Conservation (phyloP, 257 asterid genomes). For the Verbena officinalis region DNA sequence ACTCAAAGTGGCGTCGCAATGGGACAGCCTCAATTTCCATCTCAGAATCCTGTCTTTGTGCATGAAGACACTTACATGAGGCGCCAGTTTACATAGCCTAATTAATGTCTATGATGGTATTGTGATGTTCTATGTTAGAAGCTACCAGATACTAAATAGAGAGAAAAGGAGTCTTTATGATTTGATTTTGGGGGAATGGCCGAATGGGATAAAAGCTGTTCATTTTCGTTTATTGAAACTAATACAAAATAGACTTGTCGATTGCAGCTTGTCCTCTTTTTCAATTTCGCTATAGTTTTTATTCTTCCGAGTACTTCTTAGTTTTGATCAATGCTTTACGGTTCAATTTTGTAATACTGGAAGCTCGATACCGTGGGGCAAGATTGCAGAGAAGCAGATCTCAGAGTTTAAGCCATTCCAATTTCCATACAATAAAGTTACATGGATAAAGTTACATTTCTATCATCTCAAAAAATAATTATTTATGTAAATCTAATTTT, state of each 20-base stretch:
- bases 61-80: slow-evolving; percentile 90
- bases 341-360: background rate
- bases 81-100: slow-evolving; percentile 57
- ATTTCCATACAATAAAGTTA: too few species aligned
- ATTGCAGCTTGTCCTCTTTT: too few species aligned
- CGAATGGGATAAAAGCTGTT: background rate
- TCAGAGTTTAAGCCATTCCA: too few species aligned
- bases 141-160: background rate
- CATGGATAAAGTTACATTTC: too few species aligned
- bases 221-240: background rate
- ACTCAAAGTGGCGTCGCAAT: slow-evolving; percentile 71
- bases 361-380: too few species aligned
- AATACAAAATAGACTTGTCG: background rate
- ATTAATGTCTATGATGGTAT: background rate
- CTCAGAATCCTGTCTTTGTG: slow-evolving; percentile 75
- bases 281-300: too few species aligned
- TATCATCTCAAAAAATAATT: too few species aligned
- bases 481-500: too few species aligned
- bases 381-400: too few species aligned
- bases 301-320: too few species aligned
- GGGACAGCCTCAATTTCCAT: slow-evolving; percentile 86
- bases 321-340: background rate
- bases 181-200: too few species aligned
- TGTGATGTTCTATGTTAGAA: slow-evolving; percentile 4
- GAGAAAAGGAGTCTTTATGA: background rate